Evolutionary conservation across 208 protist species (phyloP).

Genomic region (Leishmania major): DNA sequence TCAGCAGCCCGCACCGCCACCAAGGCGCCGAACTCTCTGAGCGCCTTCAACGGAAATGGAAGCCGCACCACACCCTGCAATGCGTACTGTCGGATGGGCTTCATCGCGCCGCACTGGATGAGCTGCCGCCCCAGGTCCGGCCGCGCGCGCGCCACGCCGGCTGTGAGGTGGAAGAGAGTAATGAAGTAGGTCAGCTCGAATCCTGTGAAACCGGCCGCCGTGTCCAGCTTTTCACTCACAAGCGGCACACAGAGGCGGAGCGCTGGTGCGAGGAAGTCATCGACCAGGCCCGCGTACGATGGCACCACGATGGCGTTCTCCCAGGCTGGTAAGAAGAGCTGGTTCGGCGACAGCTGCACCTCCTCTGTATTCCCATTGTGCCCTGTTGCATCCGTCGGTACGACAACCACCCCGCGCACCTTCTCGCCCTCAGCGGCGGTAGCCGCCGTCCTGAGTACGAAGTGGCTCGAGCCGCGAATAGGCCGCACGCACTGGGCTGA

Average conservation of each 20-base stretch:
- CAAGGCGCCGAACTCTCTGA: slow-evolving; percentile 59
- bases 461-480: slow-evolving; percentile 27
- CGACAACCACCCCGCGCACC: slow-evolving; percentile 19
- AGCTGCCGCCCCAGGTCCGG: slow-evolving; percentile 47
- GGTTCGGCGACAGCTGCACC: slow-evolving; percentile 15
- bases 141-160: slow-evolving; percentile 39
- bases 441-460: not conserved
- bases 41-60: slow-evolving; percentile 48
- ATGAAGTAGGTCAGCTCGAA: slow-evolving; percentile 40
- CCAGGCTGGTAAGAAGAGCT: slow-evolving; percentile 25
- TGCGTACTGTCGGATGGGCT: slow-evolving; percentile 45
- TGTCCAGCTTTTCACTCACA: slow-evolving; percentile 19
- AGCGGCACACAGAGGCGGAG: slow-evolving; percentile 27
- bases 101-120: slow-evolving; percentile 43
- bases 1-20: slow-evolving; percentile 31
- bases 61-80: slow-evolving; percentile 37
- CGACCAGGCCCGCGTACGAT: slow-evolving; percentile 27
- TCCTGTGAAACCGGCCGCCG: slow-evolving; percentile 4
- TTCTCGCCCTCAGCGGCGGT: slow-evolving; percentile 23
- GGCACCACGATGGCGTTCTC: slow-evolving; percentile 21
- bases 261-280: slow-evolving; percentile 31
- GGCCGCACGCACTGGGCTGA: not conserved
- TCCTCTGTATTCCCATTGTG: slow-evolving; percentile 10
- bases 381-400: slow-evolving; percentile 18
- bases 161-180: slow-evolving; percentile 43